These are phyloP conservation scores for Neospora caninum DNA, from an alignment of 169 alveolate species.

Conservation along the genomic window DNA sequence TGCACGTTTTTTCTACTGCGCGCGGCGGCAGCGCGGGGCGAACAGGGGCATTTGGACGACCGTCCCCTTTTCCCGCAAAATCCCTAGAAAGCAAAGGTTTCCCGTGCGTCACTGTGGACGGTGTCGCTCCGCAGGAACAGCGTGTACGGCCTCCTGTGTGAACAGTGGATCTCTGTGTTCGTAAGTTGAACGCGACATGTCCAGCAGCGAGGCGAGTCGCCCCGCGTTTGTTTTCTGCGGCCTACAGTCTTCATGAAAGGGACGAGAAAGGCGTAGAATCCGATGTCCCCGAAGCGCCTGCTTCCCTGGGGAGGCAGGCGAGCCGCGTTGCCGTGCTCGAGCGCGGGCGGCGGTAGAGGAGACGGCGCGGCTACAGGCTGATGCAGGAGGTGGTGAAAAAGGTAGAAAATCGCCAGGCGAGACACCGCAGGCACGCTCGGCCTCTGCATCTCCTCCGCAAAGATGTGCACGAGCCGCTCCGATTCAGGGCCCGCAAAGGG, in stretches of 20 bases:
- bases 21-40: too few relatives aligned
- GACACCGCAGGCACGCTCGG: neutral
- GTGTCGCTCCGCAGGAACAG: too few relatives aligned
- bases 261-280: constrained; percentile 23
- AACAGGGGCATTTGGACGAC: too few relatives aligned
- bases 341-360: neutral
- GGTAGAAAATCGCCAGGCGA: constrained; percentile 1
- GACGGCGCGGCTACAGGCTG: neutral
- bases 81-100: too few relatives aligned
- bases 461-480: neutral
- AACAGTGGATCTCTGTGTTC: too few relatives aligned
- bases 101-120: too few relatives aligned
- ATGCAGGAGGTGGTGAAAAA: neutral
- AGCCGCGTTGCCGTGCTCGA: neutral
- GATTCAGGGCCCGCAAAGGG: neutral
- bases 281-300: neutral
- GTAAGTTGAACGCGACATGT: too few relatives aligned
- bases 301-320: neutral
- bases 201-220: too few relatives aligned
- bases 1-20: too few relatives aligned
- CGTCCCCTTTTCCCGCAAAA: too few relatives aligned
- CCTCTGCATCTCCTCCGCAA: neutral
- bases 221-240: neutral
- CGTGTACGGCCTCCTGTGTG: too few relatives aligned
- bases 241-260: neutral